Evolutionary conservation across 2,329 filamentous ascomycete genomes (phyloP), one percentile per base, ranked within the genome.

Genomic region (Penicillium freii): DNA sequence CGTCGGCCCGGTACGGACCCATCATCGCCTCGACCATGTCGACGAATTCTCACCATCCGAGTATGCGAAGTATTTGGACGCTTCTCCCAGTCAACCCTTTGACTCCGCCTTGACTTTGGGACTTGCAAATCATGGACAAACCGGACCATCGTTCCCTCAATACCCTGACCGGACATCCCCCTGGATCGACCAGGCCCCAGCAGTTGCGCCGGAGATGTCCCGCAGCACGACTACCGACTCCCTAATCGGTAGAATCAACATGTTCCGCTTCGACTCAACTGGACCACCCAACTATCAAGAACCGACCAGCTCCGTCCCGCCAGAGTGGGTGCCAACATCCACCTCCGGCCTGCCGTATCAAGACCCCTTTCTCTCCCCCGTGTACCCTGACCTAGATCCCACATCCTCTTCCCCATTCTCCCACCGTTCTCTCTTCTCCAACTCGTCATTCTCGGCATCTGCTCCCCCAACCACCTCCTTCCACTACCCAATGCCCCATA

Each of bases 151-250:
- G 4, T 42, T 48, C 38, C 48, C 45, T 13, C 48, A 51, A 19
- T 49, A 61, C 7, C 33, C 51, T 51, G 61, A 60, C 59, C 62
- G 61, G 59, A 59, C 63, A 19, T 54, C 58, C 38, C 52, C 59
- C 40, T 39, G 51, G 63, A 61, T 67, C 51, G 69, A 73, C 55
- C 64, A 64, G 44, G 59, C 70, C 34, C 64, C 68, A 25, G 55
- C 66, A 27, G 63, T 68, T 36, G 67, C 74, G 40, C 70, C 74
- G 52, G 72, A 77, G 57, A 80, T 80, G 78, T 76, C 70, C 61
- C 73, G 77, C 61, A 78, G 72, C 61, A 70, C 71, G 43, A 80
- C 78, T 33, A 75, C 77, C 61, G 77, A 80, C 61, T 75, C 75
- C 34, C 62, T 80, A 47, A 76, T 75, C 57, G 73, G 75, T 58